phyloP scores from a whole-genome alignment of 129 eudicot genomes.

The Artemisia argyi region DNA sequence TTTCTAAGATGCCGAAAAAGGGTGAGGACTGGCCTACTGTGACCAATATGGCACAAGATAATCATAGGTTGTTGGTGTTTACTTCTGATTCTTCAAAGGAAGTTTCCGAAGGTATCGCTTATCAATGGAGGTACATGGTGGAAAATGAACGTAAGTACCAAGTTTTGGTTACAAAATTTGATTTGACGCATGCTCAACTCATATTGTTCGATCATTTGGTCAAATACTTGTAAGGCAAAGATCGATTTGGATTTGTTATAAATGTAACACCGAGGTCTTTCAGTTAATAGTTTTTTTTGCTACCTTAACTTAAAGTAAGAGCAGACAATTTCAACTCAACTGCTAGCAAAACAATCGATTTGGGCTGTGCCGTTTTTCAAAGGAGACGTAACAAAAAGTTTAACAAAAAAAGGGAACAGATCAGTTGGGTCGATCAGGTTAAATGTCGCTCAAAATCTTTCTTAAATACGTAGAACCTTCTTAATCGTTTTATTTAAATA shows the following conservation, averaged over 20 bases:
- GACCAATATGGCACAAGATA: constrained; percentile 73
- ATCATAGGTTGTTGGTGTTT: constrained; percentile 80
- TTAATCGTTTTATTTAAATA: background rate
- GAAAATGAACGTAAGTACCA: constrained; percentile 81
- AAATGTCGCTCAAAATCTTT: background rate
- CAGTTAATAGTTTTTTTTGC: background rate
- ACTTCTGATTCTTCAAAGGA: constrained; percentile 97
- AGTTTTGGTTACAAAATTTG: background rate
- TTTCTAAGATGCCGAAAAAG: constrained; percentile 85
- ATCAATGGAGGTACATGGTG: constrained; percentile 96
- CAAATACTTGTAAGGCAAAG: background rate
- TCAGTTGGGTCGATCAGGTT: background rate
- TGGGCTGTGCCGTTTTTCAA: background rate
- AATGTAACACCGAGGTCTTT: background rate
- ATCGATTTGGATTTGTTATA: background rate
- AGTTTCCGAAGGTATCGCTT: constrained; percentile 85
- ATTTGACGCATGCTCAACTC: background rate
- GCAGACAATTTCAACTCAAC: background rate
- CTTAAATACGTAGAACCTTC: background rate
- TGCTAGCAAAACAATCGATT: background rate
- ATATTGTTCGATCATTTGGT: background rate
- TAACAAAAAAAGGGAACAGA: background rate
- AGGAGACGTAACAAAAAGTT: background rate
- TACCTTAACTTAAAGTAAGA: background rate
- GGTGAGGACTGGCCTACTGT: constrained; percentile 97